Evolutionary conservation across 306 rosid genomes (phyloP).

Genomic region (Cucurbita ficifolia): DNA sequence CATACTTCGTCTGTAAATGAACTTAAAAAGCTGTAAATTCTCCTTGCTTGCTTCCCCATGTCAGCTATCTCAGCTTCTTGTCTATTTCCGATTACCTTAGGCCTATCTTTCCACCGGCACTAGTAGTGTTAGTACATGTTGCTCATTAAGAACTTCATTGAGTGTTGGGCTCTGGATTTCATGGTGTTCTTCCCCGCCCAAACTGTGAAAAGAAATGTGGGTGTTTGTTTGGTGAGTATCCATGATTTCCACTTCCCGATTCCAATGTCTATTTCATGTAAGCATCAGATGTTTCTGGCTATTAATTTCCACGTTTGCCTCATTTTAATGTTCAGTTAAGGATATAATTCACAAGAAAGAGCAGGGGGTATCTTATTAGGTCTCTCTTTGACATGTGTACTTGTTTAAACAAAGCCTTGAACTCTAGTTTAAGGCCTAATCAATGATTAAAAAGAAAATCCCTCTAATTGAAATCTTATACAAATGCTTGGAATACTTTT

Average conservation of each 20-base stretch:
- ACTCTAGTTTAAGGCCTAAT: no score
- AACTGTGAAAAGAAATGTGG: neutral
- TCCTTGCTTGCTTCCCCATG: no score
- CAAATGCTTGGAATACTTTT: no score
- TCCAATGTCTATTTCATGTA: neutral
- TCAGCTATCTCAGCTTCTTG: neutral
- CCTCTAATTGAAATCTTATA: neutral
- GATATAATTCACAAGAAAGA: neutral
- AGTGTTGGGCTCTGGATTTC: neutral
- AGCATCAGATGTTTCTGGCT: neutral
- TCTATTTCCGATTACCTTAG: neutral
- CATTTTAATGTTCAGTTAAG: neutral
- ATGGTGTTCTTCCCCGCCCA: neutral
- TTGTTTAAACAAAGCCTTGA: no score
- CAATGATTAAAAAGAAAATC: no score
- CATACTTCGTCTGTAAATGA: conserved; percentile 24
- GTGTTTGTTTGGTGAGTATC: neutral
- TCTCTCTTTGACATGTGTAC: neutral
- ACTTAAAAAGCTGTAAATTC: conserved; percentile 7
- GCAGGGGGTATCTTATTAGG: neutral
- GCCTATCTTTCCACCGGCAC: neutral
- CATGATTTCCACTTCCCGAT: neutral
- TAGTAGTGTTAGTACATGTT: neutral
- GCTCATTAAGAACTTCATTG: neutral
- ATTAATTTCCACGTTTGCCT: neutral